phyloP scores from a whole-genome alignment of 495 filamentous ascomycete species.

The Geopyxis carbonaria region DNA sequence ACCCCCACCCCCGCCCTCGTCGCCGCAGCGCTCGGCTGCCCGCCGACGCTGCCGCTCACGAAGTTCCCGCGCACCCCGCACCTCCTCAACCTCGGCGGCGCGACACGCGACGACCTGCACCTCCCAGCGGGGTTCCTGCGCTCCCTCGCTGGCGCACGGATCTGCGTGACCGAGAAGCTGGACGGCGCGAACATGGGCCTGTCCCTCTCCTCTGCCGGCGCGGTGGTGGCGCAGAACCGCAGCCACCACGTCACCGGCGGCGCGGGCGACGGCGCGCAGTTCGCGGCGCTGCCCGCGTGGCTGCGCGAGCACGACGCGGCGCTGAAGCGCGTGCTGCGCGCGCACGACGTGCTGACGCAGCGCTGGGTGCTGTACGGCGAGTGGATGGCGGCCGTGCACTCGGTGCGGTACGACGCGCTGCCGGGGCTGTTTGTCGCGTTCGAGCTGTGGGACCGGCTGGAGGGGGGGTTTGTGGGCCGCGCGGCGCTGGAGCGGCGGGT shows the following conservation, averaged over 20 bases:
- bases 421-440: conserved; percentile 10
- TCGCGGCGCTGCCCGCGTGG: conserved; percentile 8
- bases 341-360: conserved; percentile 3
- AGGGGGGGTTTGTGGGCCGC: neutral
- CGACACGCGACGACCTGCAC: conserved; percentile 13
- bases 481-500: neutral
- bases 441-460: conserved; percentile 12
- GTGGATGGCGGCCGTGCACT: conserved; percentile 14
- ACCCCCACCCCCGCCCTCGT: conserved; percentile 3
- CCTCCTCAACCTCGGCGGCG: conserved; percentile 11
- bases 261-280: conserved; percentile 9
- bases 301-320: neutral
- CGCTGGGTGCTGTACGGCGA: conserved; percentile 13
- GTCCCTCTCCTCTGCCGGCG: conserved; percentile 6
- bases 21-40: no score
- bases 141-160: no score
- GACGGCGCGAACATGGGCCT: conserved; percentile 16
- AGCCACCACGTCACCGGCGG: conserved; percentile 9
- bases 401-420: conserved; percentile 7
- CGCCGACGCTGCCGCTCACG: conserved; percentile 1
- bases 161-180: conserved; percentile 12
- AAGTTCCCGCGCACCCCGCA: conserved; percentile 12
- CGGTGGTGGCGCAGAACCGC: conserved; percentile 12
- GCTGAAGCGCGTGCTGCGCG: conserved; percentile 1
- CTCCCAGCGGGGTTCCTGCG: conserved; percentile 3